Evolutionary conservation across 768 basidiomycete species (phyloP), one percentile per base, ranked within the genome.

Genomic region (Candolleomyces eurysporus): DNA sequence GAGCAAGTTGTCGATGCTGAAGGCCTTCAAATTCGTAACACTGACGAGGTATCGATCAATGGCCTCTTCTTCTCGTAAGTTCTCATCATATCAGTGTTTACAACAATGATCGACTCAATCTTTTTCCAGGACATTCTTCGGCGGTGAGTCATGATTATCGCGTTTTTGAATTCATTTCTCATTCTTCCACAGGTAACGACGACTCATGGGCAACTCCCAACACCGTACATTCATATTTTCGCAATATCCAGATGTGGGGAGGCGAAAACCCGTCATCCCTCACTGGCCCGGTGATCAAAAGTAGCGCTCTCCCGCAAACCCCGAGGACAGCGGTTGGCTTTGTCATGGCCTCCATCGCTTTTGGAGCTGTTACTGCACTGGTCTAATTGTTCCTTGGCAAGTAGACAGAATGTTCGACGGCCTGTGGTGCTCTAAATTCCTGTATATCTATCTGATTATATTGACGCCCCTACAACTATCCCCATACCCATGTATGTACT

Each of bases 51-150:
- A 26, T 69, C 75, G 9, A 80, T 84, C 9, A 87, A 86, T 39
- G 92, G 93, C 8, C 72, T 94, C 52, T 93, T 84, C 75, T 90
- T 94, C 73, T 93, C 92, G 85, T 89, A 60, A 72, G 86, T 72
- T 5, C 32, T 39, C 60, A 7, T 58, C 30, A 64, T 42, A 43
- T 19, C 19, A 48, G 16, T 48, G 26, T n/a, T 53, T 21, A 48
- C 54, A 21, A 40, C 56, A 2, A 42, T 39, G 42, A 14, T 57
- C 63, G 21, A 59, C 49, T 31, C 46, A 32, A 59, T 11, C 32
- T 30, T 14, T 52, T 5, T 51, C 9, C 62, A 90, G 89, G 39
- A 92, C 90, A 21, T 93, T 94, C 77, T 94, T 92, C 68, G 92
- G 91, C 73, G 92, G 90, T 77, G 79, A 36, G 36, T 8, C 6